A percentile compares a stretch with the other conserved stretches of the same genome.
phyloP scores from a whole-genome alignment of 202 grass and related monocot species.

The Schoenoplectus tabernaemontani region DNA sequence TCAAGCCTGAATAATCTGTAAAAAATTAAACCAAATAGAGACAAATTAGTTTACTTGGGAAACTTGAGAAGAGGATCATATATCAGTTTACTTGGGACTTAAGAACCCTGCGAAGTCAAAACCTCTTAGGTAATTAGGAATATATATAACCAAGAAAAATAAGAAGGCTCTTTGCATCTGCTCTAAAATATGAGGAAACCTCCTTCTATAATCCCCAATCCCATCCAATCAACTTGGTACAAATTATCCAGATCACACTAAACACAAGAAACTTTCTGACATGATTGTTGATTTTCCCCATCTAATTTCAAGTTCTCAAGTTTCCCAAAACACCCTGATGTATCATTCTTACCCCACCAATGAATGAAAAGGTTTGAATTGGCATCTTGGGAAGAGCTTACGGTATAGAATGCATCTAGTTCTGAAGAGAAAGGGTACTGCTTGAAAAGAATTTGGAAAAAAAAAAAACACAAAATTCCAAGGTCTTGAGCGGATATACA shows the following conservation, averaged over 20 bases:
- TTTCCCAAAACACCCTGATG: not conserved
- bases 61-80: not conserved
- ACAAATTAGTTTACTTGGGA: not conserved
- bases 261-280: not conserved
- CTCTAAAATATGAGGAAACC: not conserved
- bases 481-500: not conserved
- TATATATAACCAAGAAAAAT: not conserved
- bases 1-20: conserved; percentile 8
- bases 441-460: not conserved
- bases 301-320: not conserved
- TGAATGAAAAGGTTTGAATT: not conserved
- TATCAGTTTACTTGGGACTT: not conserved
- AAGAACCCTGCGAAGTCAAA: not conserved
- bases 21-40: not conserved
- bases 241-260: not conserved
- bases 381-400: not conserved
- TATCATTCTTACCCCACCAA: not conserved
- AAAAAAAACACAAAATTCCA: too few relatives aligned
- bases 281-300: not conserved
- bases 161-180: not conserved
- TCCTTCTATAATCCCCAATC: not conserved
- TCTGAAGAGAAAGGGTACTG: not conserved
- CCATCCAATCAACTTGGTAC: not conserved
- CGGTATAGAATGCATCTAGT: not conserved
- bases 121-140: not conserved